Percentiles rank a stretch among this genome's conserved stretches.
Conservation (phyloP, 371 early-diverging fungal genomes). For the Batkoa obscura region DNA sequence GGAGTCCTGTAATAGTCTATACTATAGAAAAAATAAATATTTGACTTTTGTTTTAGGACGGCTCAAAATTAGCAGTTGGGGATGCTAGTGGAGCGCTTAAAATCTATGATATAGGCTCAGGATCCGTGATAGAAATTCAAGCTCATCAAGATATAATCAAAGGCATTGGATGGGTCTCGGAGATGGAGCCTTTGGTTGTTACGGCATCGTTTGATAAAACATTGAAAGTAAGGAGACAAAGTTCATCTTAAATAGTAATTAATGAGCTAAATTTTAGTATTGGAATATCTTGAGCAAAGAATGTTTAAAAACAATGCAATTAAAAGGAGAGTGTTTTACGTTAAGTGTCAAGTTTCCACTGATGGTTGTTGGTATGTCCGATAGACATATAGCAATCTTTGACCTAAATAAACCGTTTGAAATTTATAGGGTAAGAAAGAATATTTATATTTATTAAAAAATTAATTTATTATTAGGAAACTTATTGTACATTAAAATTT, state of each 20-base stretch:
- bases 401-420: conserved; percentile 50
- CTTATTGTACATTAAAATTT: conserved; percentile 41
- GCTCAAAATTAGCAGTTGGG: conserved; percentile 61
- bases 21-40: no score
- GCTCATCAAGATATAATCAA: conserved; percentile 51
- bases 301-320: conserved; percentile 33
- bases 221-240: conserved; percentile 19
- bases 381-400: conserved; percentile 44
- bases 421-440: conserved; percentile 30
- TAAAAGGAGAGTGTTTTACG: conserved; percentile 61
- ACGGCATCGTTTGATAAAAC: conserved; percentile 95
- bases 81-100: conserved; percentile 52
- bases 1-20: conserved; percentile 66
- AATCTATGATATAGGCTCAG: conserved; percentile 40
- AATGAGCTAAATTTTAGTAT: conserved; percentile 23
- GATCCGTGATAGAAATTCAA: conserved; percentile 37
- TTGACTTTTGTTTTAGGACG: conserved; percentile 26
- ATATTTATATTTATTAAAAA: no score
- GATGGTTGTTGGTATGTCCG: conserved; percentile 63
- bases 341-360: conserved; percentile 60
- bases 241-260: no score
- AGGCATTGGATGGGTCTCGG: conserved; percentile 38
- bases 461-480: conserved; percentile 11
- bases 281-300: conserved; percentile 57
- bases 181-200: conserved; percentile 33